Base-by-base conservation (phyloP, 164 flowering plant species). In the Magnolia sinica region DNA sequence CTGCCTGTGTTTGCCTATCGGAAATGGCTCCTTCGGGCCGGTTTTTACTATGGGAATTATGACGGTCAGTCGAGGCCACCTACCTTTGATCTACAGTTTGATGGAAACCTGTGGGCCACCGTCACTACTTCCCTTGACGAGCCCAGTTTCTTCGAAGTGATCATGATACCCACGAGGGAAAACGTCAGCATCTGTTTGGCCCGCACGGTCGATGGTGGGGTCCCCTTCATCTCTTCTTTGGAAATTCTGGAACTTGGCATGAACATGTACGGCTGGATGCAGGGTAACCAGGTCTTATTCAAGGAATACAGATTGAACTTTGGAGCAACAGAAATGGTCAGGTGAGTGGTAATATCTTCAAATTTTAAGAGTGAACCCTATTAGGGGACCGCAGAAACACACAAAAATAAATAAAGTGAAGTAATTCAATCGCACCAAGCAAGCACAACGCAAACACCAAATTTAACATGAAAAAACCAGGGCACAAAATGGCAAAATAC, bases 11-110 rank as follows among this genome's bases (percentile, higher is more conserved):
- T 27, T 1, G 7, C 71, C 24, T 8, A 11, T 19, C 4, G 16
- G 1, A 75, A 45, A 45, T 63, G 68, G 37, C 76, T 78, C 24
- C 64, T 73, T 11, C 77, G 71, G 10, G 79, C 76, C 4, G 65
- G 49, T 16, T 82, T 82, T 68, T 58, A 68, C 37, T 82, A 82
- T 22, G 81, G 84, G 23, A 81, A 78, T 69, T 78, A 78, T 24
- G 83, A 78, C 22, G 76, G 78, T 1, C 59, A 6, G 20, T 23
- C 27, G 18, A 68, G 11, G 2, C 81, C 79, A 7, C 83, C 79
- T 29, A 75, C 78, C 6, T 78, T 81, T 22, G 79, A 81, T 59
- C 78, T 78, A 27, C 76, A 68, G 58, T 75, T 78, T 29, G 74
- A 81, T n/a, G 83, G 81, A 4, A 72, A 75, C 29, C 59, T 19